Base-by-base conservation (phyloP, 768 basidiomycete species). In the Cytidiella melzeri region DNA sequence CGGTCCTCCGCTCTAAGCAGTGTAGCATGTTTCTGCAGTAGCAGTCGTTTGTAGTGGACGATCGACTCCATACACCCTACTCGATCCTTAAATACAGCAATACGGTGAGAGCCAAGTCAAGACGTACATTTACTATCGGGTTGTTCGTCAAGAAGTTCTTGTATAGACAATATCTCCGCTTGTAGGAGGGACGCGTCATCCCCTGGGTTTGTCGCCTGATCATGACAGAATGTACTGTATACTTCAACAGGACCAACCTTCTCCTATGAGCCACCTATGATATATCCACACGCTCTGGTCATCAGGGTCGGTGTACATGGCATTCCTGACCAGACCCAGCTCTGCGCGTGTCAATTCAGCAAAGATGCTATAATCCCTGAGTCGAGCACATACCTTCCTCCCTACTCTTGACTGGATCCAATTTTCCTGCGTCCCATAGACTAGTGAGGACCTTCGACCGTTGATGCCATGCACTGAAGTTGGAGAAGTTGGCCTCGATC, bases 401-500 rank as follows among this genome's bases (percentile, higher is more conserved):
- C 57, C 79, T 80, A 28, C 78, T 79, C 58, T 75, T 72, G 12
- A 60, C 46, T 44, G 74, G 70, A 47, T 84, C 76, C 11, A 79
- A 60, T 53, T 74, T 69, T 15, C 77, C 80, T 25, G 64, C 64
- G 28, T 72, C 73, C 86, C 89, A 92, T 15, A 94, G 61, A 3
- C 73, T 74, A 0, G 73, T 62, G 24, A 89, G 71, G 6, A 92
- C 73, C 61, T 92, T 95, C 1, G 92, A 90, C 27, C 96, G 81
- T 57, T 96, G 93, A 65, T 99, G 96, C 96, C 96, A 99, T 19
- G 96, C 96, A 55, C 92, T 95, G 64, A 96, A 98, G 64, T 99
- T 98, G 27, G 92, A 95, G 63, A 98, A 93, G 61, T 91, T 97
- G 43, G 84, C 72, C 65, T 88, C 84, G 55, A 99, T 98, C 73